Percentiles rank a stretch among this genome's conserved stretches.
phyloP scores from a whole-genome alignment of 2,329 filamentous ascomycete genomes.

The Colletotrichum gloeosporioides region DNA sequence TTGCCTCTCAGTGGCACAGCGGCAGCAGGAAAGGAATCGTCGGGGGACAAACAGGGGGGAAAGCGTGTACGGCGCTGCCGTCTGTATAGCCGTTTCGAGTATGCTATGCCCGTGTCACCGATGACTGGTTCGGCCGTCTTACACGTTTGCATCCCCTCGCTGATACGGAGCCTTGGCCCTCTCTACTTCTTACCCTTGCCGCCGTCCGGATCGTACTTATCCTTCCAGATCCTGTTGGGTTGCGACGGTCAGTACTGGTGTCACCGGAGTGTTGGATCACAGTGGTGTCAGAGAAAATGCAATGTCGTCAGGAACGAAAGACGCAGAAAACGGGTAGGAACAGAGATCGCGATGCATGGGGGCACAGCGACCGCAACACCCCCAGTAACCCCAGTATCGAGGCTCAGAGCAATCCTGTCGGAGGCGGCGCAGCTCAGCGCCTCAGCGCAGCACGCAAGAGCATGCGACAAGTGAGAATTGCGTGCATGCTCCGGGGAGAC shows the following conservation, averaged over 20 bases:
- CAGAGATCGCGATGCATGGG: not conserved
- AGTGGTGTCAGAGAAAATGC: not conserved
- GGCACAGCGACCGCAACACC: not conserved
- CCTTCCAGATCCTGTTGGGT: conserved; percentile 88
- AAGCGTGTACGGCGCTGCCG: not conserved
- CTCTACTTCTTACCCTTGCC: conserved; percentile 46
- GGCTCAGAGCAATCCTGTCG: not conserved
- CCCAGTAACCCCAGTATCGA: not conserved
- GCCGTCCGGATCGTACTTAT: conserved; percentile 76
- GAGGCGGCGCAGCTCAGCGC: not conserved
- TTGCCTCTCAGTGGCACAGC: not conserved
- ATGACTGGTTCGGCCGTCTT: not conserved
- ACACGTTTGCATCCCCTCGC: not conserved
- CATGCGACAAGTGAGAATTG: not conserved
- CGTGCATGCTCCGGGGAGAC: conserved; percentile 2
- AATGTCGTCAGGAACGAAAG: not conserved
- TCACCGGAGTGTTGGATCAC: not conserved
- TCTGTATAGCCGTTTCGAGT: conserved; percentile 14
- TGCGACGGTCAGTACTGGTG: conserved; percentile 1
- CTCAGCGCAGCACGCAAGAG: not conserved
- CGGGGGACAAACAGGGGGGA: not conserved
- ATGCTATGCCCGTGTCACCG: conserved; percentile 12
- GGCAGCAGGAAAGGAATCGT: not conserved
- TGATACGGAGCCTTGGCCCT: not conserved
- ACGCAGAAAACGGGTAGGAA: not conserved